Evolutionary conservation across 1,284 basidiomycete species (phyloP), one percentile per base, ranked within the genome.

Genomic region (Apiotrichum sp.): DNA sequence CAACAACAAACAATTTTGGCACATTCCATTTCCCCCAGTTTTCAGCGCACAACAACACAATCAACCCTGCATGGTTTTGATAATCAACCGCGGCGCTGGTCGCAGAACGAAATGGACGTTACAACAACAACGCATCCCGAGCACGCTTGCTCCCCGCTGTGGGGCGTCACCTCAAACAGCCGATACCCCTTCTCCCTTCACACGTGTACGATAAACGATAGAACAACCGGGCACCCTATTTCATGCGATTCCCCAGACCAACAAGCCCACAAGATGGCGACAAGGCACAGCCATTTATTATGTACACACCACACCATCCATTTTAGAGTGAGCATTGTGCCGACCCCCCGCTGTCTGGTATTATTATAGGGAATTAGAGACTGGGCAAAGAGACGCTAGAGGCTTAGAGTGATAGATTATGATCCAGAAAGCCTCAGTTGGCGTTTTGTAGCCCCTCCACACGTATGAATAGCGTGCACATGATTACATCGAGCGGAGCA

Each of bases 71-170:
- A 43, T 54, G 45, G 50, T 57, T 36, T 58, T 48, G 53, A 50
- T 57, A 44, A 39, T 51, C 44, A 47, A 31, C 41, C 45, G 55
- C 53, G 53, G 59, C 59, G 59, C 59, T 61, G 56, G 57, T 58
- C 56, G 59, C 59, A 61, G 47, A 42, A 57, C 56, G 53, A 61
- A 61, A 58, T 58, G 59, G 56, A 56, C 59, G 56, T 57, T 61
- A 43, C 43, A 43, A 55, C 53, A 39, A 56, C 49, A 50, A 58
- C 53, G 33, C 45, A 50, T 46, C 35, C 7, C 31, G 53, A 52
- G 47, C 53, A 54, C 54, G 56, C 56, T 61, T 61, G 59, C 59
- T 48, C 53, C 33, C 22, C 13, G 3, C 47, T 29, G 55, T 52
- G 59, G 56, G 54, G 59, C 6, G 54, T 53, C 33, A 31, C 54